Evolutionary conservation across 257 asterid genomes (phyloP), one percentile per base, ranked within the genome.

Genomic region (Verbascum thapsus): DNA sequence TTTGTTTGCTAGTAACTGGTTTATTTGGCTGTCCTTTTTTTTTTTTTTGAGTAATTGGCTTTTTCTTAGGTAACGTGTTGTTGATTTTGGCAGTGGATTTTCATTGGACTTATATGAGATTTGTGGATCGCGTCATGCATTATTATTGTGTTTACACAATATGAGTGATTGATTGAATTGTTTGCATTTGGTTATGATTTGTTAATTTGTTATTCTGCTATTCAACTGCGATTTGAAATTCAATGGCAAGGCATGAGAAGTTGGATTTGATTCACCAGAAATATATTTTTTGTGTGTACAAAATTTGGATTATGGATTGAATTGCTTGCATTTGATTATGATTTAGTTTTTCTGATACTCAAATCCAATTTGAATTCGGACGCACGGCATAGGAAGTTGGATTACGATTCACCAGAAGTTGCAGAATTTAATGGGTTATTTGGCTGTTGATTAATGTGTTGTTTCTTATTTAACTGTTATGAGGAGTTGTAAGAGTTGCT

Each of bases 11-110:
- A 2, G 47, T 16, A 9, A 9, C 30, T 35, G 12, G 3, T 61
- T 48, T 50, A 32, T 16, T 38, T 37, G 63, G 67, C n/a, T 30
- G 7, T 73, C n/a, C n/a, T n/a, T n/a, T n/a, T n/a, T n/a, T n/a
- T n/a, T n/a, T 9, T 15, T 30, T 50, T 64, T 18, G 50, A 43
- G 12, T 47, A 32, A 37, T 43, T 17, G 45, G 20, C 16, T 57
- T 19, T 48, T 18, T 57, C 16, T 39, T 56, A 23, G 22, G 17
- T 58, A 10, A 39, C 59, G 16, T 68, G 48, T 7, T 43, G 34
- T n/a, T 58, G 56, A 61, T 52, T 19, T 19, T 52, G 10, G 12
- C 15, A 8, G 58, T 20, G 13, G 19, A 37, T 42, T 37, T 39
- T 23, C 12, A 7, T 20, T 59, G 4, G 4, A 30, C 32, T 32